These are phyloP conservation scores for Capsicum rhomboideum DNA, from an alignment of 257 asterid genomes.

Conservation along the genomic window DNA sequence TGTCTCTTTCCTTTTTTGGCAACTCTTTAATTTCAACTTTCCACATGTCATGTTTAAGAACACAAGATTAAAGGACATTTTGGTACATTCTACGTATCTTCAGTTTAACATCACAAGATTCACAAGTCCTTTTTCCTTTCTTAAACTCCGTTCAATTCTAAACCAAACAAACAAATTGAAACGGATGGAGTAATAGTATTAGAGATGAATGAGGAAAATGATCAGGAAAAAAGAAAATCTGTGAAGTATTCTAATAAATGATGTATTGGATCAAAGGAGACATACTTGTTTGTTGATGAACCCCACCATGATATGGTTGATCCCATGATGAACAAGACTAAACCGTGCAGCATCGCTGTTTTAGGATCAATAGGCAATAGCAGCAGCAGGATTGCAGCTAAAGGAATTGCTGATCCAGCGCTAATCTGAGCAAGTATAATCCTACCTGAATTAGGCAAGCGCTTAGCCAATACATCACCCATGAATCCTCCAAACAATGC, in stretches of 20 bases:
- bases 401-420: constrained; percentile 70
- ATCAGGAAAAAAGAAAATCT: not conserved
- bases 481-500: constrained; percentile 73
- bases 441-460: constrained; percentile 73
- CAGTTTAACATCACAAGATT: not conserved
- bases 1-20: not conserved
- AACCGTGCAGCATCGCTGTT: constrained; percentile 41
- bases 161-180: not conserved
- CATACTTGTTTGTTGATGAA: constrained; percentile 86
- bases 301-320: constrained; percentile 67
- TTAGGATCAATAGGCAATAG: constrained; percentile 73
- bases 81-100: not conserved
- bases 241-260: not conserved
- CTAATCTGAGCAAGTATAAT: constrained; percentile 73
- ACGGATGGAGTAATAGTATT: not conserved
- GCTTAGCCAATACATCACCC: constrained; percentile 62
- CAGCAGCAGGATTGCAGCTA: constrained; percentile 65
- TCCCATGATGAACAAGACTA: constrained; percentile 67
- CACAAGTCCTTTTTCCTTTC: not conserved
- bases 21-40: no score
- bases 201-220: not conserved
- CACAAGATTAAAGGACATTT: not conserved
- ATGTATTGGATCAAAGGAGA: not conserved
- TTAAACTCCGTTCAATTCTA: not conserved
- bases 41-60: not conserved